A percentile compares a stretch with the other conserved stretches of the same genome.
Evolutionary conservation across 768 basidiomycete species (phyloP).

Genomic region (Lentinus tigrinus): DNA sequence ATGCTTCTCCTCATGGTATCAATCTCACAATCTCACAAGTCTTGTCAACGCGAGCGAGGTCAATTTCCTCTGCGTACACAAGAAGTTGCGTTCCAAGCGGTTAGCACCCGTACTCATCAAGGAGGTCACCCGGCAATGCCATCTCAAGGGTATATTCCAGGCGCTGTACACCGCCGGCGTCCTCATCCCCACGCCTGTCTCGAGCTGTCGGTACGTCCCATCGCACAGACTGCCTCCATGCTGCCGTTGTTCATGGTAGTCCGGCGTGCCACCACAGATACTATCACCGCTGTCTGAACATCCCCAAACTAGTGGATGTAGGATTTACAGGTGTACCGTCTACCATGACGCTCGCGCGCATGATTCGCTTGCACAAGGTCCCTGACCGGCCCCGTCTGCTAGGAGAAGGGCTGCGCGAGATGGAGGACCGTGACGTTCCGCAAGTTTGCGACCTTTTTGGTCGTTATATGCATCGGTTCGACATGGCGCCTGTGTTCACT

Average conservation of each 20-base stretch:
- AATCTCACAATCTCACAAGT: slow-evolving; percentile 36
- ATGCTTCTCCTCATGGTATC: too few species aligned
- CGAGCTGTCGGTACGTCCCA: slow-evolving; percentile 67
- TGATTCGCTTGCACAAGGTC: slow-evolving; percentile 76
- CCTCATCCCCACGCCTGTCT: slow-evolving; percentile 89
- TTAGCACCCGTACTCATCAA: slow-evolving; percentile 96
- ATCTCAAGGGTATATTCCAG: slow-evolving; percentile 90
- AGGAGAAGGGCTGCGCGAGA: slow-evolving; percentile 74
- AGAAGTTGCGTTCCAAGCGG: slow-evolving; percentile 93
- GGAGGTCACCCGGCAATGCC: slow-evolving; percentile 91
- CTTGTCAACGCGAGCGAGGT: slow-evolving; percentile 80
- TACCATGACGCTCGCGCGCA: slow-evolving; percentile 86
- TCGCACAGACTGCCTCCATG: not conserved
- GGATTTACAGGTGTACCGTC: slow-evolving; percentile 88
- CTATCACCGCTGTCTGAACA: slow-evolving; percentile 87
- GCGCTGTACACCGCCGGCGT: slow-evolving; percentile 96
- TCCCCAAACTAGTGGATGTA: slow-evolving; percentile 88
- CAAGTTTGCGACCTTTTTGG: slow-evolving; percentile 69
- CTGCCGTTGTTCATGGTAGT: slow-evolving; percentile 7
- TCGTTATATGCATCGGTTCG: slow-evolving; percentile 83
- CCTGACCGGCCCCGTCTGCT: slow-evolving; percentile 46
- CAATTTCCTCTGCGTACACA: slow-evolving; percentile 97
- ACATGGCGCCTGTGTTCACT: slow-evolving; percentile 72
- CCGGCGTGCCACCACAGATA: slow-evolving; percentile 51
- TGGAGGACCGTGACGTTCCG: slow-evolving; percentile 76